Conservation (phyloP, 108 stramenopile species). For the Bacterosira constricta region DNA sequence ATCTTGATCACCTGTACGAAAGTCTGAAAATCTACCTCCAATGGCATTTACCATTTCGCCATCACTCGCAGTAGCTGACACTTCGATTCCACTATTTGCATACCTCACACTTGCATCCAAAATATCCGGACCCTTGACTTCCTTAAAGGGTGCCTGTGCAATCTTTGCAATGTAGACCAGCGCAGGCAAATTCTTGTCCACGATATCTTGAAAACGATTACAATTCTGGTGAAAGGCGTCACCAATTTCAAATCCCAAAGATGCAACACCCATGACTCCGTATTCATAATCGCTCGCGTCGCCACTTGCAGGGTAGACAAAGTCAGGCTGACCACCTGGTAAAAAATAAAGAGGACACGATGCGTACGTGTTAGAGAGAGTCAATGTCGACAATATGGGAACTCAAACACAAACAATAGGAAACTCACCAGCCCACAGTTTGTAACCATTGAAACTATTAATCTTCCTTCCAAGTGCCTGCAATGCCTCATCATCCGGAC, state of each 20-base stretch:
- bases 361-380: too few relatives aligned
- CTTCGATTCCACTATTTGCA: not conserved
- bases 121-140: slow-evolving; percentile 51
- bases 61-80: slow-evolving; percentile 25
- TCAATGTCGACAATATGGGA: not conserved
- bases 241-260: slow-evolving; percentile 57
- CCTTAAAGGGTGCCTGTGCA: slow-evolving; percentile 32
- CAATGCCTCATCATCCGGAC: slow-evolving; percentile 40
- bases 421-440: slow-evolving; percentile 12
- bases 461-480: slow-evolving; percentile 39
- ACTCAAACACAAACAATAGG: not conserved
- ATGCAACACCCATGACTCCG: slow-evolving; percentile 44
- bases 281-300: slow-evolving; percentile 51
- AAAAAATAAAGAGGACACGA: too few relatives aligned
- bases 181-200: slow-evolving; percentile 26
- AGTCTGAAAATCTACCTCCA: not conserved
- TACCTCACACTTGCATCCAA: not conserved
- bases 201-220: slow-evolving; percentile 42
- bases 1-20: slow-evolving; percentile 22
- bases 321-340: slow-evolving; percentile 25
- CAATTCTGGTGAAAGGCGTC: slow-evolving; percentile 50
- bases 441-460: slow-evolving; percentile 11
- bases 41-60: slow-evolving; percentile 31
- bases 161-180: slow-evolving; percentile 47
- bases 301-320: slow-evolving; percentile 33